These are phyloP conservation scores for Bipolaris victoriae DNA, from an alignment of 2,329 filamentous ascomycete species.

Conservation along the genomic window DNA sequence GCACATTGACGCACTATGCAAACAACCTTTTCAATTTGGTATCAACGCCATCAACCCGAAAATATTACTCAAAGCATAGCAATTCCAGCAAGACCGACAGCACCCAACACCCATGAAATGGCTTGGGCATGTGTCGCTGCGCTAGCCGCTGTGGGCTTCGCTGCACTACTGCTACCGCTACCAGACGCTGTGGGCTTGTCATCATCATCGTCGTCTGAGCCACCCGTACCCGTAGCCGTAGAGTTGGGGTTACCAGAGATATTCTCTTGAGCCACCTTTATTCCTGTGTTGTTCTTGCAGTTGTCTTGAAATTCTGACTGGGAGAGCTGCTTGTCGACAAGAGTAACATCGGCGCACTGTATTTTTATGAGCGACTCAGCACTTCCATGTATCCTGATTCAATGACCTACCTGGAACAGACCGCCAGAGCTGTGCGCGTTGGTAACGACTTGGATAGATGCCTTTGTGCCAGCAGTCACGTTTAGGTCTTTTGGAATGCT, in stretches of 20 bases:
- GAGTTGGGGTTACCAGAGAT: constrained; percentile 57
- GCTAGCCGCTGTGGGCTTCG: constrained; percentile 24
- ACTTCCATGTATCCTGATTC: neutral
- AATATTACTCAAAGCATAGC: constrained; percentile 31
- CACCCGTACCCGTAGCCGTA: constrained; percentile 33
- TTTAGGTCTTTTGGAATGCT: constrained; percentile 59
- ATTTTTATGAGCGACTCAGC: neutral
- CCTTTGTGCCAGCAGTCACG: constrained; percentile 66
- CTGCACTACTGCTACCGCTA: constrained; percentile 17
- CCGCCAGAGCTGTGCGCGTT: constrained; percentile 64
- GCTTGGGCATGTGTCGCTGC: constrained; percentile 41
- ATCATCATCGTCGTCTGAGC: neutral
- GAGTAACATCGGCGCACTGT: constrained; percentile 76
- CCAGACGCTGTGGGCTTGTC: constrained; percentile 23
- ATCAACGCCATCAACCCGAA: neutral
- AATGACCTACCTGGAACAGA: constrained; percentile 65
- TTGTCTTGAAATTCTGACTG: constrained; percentile 53
- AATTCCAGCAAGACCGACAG: constrained; percentile 42
- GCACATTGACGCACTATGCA: neutral
- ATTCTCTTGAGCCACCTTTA: constrained; percentile 53
- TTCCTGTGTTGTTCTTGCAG: constrained; percentile 65
- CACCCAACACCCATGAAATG: constrained; percentile 44
- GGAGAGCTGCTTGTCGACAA: constrained; percentile 60
- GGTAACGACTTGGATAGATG: constrained; percentile 72
- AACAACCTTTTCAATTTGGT: neutral